Base-by-base conservation (phyloP, 1,139 yeast genomes). In the Pichia sorboxylosa region DNA sequence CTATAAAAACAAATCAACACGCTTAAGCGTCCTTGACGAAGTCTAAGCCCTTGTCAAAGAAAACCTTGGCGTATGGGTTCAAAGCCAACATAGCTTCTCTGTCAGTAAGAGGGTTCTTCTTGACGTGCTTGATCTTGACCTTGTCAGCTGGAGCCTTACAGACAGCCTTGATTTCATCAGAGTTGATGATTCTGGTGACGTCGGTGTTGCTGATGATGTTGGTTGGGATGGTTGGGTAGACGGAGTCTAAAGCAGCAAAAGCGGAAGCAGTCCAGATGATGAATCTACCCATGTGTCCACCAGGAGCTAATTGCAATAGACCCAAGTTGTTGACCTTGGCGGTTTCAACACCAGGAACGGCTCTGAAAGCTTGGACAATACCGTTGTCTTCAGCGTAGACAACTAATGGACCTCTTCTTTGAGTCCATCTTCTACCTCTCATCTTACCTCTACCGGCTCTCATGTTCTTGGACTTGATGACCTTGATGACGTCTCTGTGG, bases 101-200 rank as follows among this genome's bases (percentile, higher is more conserved):
- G 96, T 92, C 90, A 90, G 84, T 90, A 66, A 90, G 85, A 71
- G 99, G 98, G 92, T 90, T 90, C 90, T 84, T 87, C 96, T 90
- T 90, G 68, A 78, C 80, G 64, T 82, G 94, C 74, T 81, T 84
- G 52, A 84, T 66, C 68, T 93, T 83, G 90, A 85, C 84, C 67
- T 83, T 92, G 61, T 78, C 69, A 57, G 92, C 68, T 67, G 80
- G 90, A 61, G 95, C 87, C 75, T 92, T 82, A 58, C 85, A 82
- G 61, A 77, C 95, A 54, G 95, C 73, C 74, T 90, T 98, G 66
- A 90, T 81, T 75, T 90, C 98, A 66, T 96, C 78, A 65, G 97
- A 87, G 93, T 87, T 84, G 77, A 90, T 90, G 66, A 87, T 73
- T 71, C 95, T 81, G 69, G 94, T 75, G 59, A 85, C 83, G 65